A percentile compares a stretch with the other conserved stretches of the same genome.
Evolutionary conservation across 2,329 filamentous ascomycete genomes (phyloP).

Genomic region (Exserohilum rostratum): DNA sequence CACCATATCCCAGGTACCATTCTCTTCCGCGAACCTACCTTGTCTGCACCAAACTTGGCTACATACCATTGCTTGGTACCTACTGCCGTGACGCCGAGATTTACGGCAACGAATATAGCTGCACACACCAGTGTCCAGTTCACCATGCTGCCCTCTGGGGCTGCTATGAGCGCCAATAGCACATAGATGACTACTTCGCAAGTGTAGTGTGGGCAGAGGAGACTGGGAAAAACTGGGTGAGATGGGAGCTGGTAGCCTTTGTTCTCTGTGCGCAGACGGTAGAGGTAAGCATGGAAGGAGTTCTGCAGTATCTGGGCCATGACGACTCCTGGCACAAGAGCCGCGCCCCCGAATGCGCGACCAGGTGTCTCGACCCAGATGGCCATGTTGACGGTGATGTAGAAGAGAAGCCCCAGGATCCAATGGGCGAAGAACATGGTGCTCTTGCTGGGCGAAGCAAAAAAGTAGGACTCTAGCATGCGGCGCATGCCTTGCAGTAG

Average conservation of each 20-base stretch:
- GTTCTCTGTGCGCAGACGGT: constrained; percentile 46
- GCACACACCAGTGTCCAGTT: constrained; percentile 77
- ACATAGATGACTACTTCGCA: constrained; percentile 86
- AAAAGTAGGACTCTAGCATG: constrained; percentile 72
- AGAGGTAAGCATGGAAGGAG: constrained; percentile 58
- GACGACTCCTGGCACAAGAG: constrained; percentile 69
- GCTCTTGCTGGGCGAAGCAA: constrained; percentile 72
- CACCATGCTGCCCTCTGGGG: constrained; percentile 67
- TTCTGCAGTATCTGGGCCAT: constrained; percentile 76
- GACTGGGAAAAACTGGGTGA: constrained; percentile 70
- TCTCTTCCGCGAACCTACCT: constrained; percentile 35
- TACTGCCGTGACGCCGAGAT: constrained; percentile 80
- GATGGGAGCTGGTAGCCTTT: constrained; percentile 80
- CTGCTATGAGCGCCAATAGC: constrained; percentile 74
- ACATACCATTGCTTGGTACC: constrained; percentile 69
- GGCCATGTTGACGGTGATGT: constrained; percentile 72
- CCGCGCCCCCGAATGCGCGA: constrained; percentile 43
- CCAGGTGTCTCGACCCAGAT: constrained; percentile 81
- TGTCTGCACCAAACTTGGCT: constrained; percentile 39
- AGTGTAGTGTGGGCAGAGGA: constrained; percentile 90
- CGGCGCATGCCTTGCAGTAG: constrained; percentile 75
- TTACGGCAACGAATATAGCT: constrained; percentile 74
- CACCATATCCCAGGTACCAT: constrained; percentile 46
- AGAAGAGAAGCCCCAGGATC: constrained; percentile 78
- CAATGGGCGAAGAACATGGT: constrained; percentile 88